These are phyloP conservation scores for Pichia eremophila DNA, from an alignment of 805 yeast genomes.

Conservation along the genomic window DNA sequence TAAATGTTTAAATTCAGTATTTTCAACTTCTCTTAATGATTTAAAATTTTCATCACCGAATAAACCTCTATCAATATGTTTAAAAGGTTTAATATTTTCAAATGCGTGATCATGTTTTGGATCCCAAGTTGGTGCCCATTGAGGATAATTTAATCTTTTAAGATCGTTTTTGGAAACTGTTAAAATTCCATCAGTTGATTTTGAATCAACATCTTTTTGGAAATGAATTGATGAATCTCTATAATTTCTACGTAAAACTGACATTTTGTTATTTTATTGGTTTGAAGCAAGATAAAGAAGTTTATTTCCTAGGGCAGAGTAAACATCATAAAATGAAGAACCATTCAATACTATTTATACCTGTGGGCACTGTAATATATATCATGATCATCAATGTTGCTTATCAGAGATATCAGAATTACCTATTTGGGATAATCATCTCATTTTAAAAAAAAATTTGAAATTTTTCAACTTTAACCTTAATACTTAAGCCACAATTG, in stretches of 20 bases:
- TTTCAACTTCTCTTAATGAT: slow-evolving; percentile 32
- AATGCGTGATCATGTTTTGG: slow-evolving; percentile 9
- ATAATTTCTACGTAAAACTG: slow-evolving; percentile 3
- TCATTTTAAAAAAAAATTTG: too few relatives aligned
- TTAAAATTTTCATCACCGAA: slow-evolving; percentile 48
- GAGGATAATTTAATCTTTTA: slow-evolving; percentile 6
- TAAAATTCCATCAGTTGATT: slow-evolving; percentile 2
- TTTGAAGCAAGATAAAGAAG: neutral
- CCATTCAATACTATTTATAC: too few relatives aligned
- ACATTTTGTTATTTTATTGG: neutral
- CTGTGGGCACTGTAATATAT: too few relatives aligned
- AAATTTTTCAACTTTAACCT: too few relatives aligned
- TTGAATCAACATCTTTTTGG: slow-evolving; percentile 5
- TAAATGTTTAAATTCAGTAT: slow-evolving; percentile 30
- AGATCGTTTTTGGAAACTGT: slow-evolving; percentile 5
- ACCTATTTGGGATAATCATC: too few relatives aligned
- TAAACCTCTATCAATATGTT: slow-evolving; percentile 49
- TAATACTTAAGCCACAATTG: neutral
- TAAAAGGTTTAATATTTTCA: slow-evolving; percentile 41
- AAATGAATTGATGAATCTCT: slow-evolving; percentile 7
- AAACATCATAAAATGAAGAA: neutral
- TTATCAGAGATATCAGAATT: too few relatives aligned
- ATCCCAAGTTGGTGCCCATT: slow-evolving; percentile 14
- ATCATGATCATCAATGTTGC: too few relatives aligned
- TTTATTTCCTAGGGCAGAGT: neutral